Evolutionary conservation across 495 filamentous ascomycete genomes (phyloP).

Genomic region (Aspergillus haitiensis): DNA sequence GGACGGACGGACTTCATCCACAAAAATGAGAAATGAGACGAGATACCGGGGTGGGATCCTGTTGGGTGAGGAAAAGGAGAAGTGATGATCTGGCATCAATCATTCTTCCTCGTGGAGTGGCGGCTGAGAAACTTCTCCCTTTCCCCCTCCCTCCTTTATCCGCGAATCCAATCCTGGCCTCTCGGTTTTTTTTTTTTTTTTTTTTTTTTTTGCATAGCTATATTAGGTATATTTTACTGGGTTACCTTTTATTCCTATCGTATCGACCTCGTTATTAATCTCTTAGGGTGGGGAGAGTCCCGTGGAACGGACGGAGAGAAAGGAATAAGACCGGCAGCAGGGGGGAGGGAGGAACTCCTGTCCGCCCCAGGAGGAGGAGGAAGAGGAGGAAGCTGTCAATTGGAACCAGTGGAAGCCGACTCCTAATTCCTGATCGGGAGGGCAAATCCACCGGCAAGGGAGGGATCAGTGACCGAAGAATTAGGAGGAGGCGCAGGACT

Average conservation of each 20-base stretch:
- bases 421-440: neutral
- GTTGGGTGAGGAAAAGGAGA: neutral
- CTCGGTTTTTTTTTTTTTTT: too few relatives aligned
- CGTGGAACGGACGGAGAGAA: neutral
- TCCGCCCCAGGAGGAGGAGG: neutral
- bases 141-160: too few relatives aligned
- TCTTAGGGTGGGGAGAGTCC: neutral
- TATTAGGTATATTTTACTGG: too few relatives aligned
- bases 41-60: neutral
- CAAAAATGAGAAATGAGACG: constrained; percentile 7
- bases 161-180: too few relatives aligned
- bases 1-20: neutral
- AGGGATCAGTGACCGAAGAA: too few relatives aligned
- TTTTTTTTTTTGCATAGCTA: too few relatives aligned
- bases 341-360: neutral
- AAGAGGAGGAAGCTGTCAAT: too few relatives aligned
- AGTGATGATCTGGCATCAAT: constrained; percentile 3
- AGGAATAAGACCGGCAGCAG: neutral
- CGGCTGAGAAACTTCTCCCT: neutral
- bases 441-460: too few relatives aligned
- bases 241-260: too few relatives aligned
- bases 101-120: neutral
- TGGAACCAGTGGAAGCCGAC: neutral
- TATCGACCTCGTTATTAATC: too few relatives aligned
- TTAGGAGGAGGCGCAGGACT: too few relatives aligned